Base-by-base conservation (phyloP, 75 land plant genomes). In the Sequoia sempervirens region DNA sequence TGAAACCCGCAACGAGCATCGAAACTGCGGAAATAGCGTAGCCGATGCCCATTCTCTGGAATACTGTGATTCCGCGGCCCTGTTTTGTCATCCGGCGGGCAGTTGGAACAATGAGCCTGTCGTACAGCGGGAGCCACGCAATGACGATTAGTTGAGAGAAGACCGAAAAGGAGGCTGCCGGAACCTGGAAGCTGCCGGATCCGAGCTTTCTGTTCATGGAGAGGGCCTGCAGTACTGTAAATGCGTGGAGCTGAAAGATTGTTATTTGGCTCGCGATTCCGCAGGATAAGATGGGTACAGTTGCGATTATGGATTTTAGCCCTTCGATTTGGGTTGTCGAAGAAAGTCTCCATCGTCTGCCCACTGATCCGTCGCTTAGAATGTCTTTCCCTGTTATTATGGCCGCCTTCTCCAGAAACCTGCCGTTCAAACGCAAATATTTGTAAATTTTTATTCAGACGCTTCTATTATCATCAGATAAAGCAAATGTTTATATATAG, bases 281-380 rank as follows among this genome's bases (percentile, higher is more conserved):
- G 79, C 87, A 83, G n/a, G 82, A 34, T 81, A 90, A 85, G 23
- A 90, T 85, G 66, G 91, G 90, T 2, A 83, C 36, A 61, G 82
- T 85, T 41, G 83, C 52, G 14, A 90, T 54, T 7, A 89, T 37
- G 32, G 80, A n/a, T 81, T 89, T 89, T 15, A 89, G 69, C 54
- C 66, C 90, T 79, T 90, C 91, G 12, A 90, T 70, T 56, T 88
- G 83, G 26, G 80, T 69, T 1, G 85, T 84, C 1, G 87, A 61
- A 74, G 90, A 87, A 28, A 89, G 80, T 64, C 83, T 61, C 91
- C 91, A 89, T 9, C 2, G 7, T 1, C 7, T 45, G 26, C 30
- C 6, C 37, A 84, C n/a, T 0, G 75, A 36, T 1, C 87, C 89
- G 12, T 93, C 91, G 0, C 70, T 58, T 10, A 43, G 56, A 18